Evolutionary conservation across 1,284 basidiomycete genomes (phyloP), one percentile per base, ranked within the genome.

Genomic region (Cutaneotrichosporon cutaneum): DNA sequence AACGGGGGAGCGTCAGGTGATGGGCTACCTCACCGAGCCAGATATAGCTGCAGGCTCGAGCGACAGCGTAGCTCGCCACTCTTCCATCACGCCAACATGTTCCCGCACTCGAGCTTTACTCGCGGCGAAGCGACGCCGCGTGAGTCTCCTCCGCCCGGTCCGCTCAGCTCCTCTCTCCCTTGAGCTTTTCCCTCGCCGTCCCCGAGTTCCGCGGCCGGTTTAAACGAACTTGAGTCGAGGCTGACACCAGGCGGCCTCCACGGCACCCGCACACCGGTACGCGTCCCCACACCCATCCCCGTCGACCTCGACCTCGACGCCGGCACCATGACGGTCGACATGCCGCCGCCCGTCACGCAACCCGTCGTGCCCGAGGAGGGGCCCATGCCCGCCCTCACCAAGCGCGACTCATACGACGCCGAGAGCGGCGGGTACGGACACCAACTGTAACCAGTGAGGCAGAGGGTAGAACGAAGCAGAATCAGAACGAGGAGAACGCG

Each of bases 61-160:
- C 30, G 30, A 30, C 35, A 36, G 16, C 35, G 36, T 4, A 14
- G 36, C 30, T 42, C 36, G 36, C 36, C 36, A 42, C 36, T n/a
- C n/a, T n/a, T n/a, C n/a, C n/a, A n/a, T n/a, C 36, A 42, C 4
- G 6, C 36, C 14, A 14, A 42, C 10, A 45, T 45, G 44, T 45
- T 21, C n/a, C 44, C 44, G 8, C 44, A 45, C 44, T 45, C 44
- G n/a, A 45, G 44, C 44, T 45, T 45, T n/a, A 45, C 44, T 13
- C 44, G 44, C 21, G 44, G 44, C 18, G 44, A 45, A 45, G 44
- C 44, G 18, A 45, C 44, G 10, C 44, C 44, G 10, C 18, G 44
- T 45, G 22, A 13, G 42, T 44, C 16, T 16, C 10, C 35, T 36
- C 35, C 35, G 35, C 35, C 35, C 35, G 16, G 11, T 36, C 35